phyloP scores from a whole-genome alignment of 768 basidiomycete species.

The Mycena olivaceomarginata region DNA sequence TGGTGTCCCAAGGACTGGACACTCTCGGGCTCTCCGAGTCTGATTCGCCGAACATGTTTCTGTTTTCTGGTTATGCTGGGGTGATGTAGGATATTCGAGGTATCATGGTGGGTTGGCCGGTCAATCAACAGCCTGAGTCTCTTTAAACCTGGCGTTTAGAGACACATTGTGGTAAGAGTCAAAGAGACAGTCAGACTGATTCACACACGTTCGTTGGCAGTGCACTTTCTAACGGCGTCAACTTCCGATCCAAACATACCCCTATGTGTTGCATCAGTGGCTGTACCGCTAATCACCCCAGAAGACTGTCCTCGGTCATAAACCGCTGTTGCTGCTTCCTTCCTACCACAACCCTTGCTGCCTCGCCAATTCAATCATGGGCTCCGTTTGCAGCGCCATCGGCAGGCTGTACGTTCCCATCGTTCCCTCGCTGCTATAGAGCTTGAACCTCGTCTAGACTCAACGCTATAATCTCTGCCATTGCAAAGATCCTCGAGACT shows the following conservation, averaged over 20 bases:
- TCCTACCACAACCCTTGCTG: background rate
- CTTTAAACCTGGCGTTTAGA: conserved; percentile 27
- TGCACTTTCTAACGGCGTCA: conserved; percentile 8
- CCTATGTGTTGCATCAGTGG: background rate
- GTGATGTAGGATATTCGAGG: conserved; percentile 71
- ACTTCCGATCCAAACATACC: background rate
- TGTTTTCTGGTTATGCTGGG: conserved; percentile 8
- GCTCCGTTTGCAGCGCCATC: conserved; percentile 26
- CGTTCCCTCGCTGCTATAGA: background rate
- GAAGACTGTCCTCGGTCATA: background rate
- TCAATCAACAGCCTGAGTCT: conserved; percentile 19
- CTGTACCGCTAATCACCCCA: background rate
- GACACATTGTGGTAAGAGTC: conserved; percentile 19
- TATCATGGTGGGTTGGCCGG: conserved; percentile 62
- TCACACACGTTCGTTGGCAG: conserved; percentile 18
- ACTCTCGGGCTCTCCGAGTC: conserved; percentile 88
- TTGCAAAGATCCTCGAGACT: conserved; percentile 15
- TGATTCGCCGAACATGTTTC: conserved; percentile 86
- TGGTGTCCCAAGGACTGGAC: conserved; percentile 88
- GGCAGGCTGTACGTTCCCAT: conserved; percentile 4
- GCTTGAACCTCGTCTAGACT: background rate
- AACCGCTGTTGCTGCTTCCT: background rate
- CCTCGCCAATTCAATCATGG: conserved; percentile 15
- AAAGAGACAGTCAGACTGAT: conserved; percentile 5
- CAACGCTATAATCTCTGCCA: conserved; percentile 19